Base-by-base conservation (phyloP, 225 moss, liverwort and hornwort genomes). In the Polytrichum commune region DNA sequence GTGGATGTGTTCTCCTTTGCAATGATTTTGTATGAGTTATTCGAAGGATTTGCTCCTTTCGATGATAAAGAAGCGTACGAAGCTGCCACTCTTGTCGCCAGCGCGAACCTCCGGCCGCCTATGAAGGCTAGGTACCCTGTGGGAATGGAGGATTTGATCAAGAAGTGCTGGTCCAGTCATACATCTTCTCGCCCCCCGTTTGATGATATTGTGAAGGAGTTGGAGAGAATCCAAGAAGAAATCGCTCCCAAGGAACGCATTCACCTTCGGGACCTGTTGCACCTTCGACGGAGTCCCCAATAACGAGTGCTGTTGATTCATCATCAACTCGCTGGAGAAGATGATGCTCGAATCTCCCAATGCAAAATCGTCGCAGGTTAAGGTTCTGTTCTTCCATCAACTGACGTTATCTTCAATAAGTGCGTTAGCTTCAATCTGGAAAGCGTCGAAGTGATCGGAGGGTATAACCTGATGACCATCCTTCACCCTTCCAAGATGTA, bases 1-100 rank as follows among this genome's bases (percentile, higher is more conserved):
- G 94, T 92, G 76, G 94, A 95, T 53, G 92, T 95, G 19, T 95
- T 85, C 54, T 95, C 94, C 1, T 92, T 89, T 69, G 94, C 82
- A 13, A 81, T 95, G 80, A 87, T 95, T 26, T 57, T 95, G 19
- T 95, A 61, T 57, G 94, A 95, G 89, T 88, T 95, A 89, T 89
- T 89, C 58, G 94, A 95, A 87, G 92, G 92, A 7, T 55, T 35
- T 57, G 69, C 92, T 38, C 90, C 94, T 55, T 92, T 95, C 64
- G 24, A 78, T 5, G 78, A 89, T 5, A 32, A 76, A 67, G 94
- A 92, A 67, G 94, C 94, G 7, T 92, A 92, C 54, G 90, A 92
- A 79, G 90, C 93, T 53, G 94, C 94, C 19, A 75, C 65, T 19
- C 6, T 77, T 19, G 87, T 89, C 61, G 82, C 90, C 7, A 85